Evolutionary conservation across 805 yeast species (phyloP).

Genomic region (Teunomyces gatunensis): DNA sequence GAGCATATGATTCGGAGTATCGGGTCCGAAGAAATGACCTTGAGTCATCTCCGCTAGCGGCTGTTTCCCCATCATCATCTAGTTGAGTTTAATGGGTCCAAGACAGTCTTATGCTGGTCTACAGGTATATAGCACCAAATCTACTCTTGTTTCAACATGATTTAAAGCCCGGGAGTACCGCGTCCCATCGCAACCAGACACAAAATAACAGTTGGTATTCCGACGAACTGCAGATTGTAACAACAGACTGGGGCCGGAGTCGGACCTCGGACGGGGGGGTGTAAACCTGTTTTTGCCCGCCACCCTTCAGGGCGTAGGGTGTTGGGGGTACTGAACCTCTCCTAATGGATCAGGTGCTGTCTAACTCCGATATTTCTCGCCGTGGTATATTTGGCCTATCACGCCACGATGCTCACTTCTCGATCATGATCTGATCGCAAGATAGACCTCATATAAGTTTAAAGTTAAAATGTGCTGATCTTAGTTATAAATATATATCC

Average conservation of each 20-base stretch:
- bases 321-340: not conserved
- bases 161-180: not conserved
- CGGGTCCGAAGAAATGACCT: constrained; percentile 1
- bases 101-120: not conserved
- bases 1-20: constrained; percentile 3
- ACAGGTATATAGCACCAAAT: not conserved
- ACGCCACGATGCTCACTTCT: too few species aligned
- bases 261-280: not conserved
- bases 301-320: not conserved
- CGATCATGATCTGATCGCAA: too few species aligned
- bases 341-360: not conserved
- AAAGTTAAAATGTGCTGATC: too few species aligned
- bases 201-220: not conserved
- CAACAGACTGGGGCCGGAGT: not conserved
- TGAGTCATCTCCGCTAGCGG: not conserved
- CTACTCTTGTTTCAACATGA: too few species aligned
- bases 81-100: too few species aligned
- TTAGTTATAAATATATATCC: too few species aligned
- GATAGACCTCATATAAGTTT: too few species aligned
- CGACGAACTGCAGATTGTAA: not conserved
- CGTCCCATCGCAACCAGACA: too few species aligned
- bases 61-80: too few species aligned
- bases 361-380: too few species aligned
- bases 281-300: not conserved
- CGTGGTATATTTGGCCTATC: too few species aligned